These are phyloP conservation scores for Aspergillus biplanus DNA, from an alignment of 495 filamentous ascomycete genomes.

Conservation along the genomic window DNA sequence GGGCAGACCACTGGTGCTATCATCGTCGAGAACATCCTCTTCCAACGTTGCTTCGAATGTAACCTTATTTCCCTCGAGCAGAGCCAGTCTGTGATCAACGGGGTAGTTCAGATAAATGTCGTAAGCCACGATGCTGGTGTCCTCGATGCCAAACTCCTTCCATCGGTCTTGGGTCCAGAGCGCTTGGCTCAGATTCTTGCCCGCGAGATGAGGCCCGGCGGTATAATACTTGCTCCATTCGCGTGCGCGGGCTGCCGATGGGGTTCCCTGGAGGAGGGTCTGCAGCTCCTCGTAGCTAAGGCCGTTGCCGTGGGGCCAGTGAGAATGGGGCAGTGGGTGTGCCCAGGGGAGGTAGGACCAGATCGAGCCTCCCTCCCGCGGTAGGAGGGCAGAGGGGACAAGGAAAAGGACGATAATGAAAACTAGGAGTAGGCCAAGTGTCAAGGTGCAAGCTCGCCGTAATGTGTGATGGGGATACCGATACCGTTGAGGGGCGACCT, in stretches of 20 bases:
- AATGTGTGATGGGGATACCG: slow-evolving; percentile 71
- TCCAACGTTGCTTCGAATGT: slow-evolving; percentile 79
- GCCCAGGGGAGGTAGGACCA: slow-evolving; percentile 48
- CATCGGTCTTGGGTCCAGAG: slow-evolving; percentile 86
- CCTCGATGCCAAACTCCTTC: slow-evolving; percentile 78
- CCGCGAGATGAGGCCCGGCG: slow-evolving; percentile 81
- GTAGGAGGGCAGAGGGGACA: slow-evolving; percentile 44
- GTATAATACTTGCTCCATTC: slow-evolving; percentile 96
- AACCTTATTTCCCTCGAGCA: slow-evolving; percentile 68
- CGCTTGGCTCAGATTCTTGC: slow-evolving; percentile 85
- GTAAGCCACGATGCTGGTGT: slow-evolving; percentile 74
- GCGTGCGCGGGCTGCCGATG: slow-evolving; percentile 65
- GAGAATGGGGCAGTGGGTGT: slow-evolving; percentile 40
- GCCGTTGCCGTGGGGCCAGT: slow-evolving; percentile 53
- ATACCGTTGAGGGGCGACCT: slow-evolving; percentile 50
- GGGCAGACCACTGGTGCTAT: slow-evolving; percentile 70
- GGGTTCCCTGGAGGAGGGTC: slow-evolving; percentile 70
- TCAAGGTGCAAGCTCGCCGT: slow-evolving; percentile 73
- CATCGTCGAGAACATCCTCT: slow-evolving; percentile 86
- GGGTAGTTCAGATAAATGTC: slow-evolving; percentile 95
- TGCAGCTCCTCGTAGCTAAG: slow-evolving; percentile 69
- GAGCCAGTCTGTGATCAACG: slow-evolving; percentile 72
- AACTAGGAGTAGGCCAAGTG: slow-evolving; percentile 59
- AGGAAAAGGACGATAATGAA: slow-evolving; percentile 65
- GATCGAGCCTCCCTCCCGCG: slow-evolving; percentile 42